Evolutionary conservation across 768 basidiomycete genomes (phyloP).

Genomic region (Hygrophorus russula): DNA sequence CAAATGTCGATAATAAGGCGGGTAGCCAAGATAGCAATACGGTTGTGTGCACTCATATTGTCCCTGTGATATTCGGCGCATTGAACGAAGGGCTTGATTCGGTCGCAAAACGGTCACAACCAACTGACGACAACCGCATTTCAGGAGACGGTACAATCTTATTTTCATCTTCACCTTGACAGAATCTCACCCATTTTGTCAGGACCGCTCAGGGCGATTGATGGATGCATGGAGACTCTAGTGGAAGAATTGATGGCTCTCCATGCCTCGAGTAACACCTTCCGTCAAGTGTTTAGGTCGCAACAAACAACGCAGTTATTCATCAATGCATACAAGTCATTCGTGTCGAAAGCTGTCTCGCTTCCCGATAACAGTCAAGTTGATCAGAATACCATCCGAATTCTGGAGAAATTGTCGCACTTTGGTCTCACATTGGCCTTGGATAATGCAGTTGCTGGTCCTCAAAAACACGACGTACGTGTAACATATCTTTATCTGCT

Average conservation of each 20-base stretch:
- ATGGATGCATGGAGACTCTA: conserved; percentile 41
- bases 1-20: conserved; percentile 12
- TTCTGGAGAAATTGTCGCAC: conserved; percentile 62
- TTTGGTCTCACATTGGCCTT: conserved; percentile 57
- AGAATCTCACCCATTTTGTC: conserved; percentile 7
- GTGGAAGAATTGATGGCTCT: conserved; percentile 60
- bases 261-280: conserved; percentile 51
- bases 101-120: conserved; percentile 25
- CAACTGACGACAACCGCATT: conserved; percentile 15
- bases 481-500: neutral
- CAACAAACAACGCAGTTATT: conserved; percentile 60
- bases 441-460: conserved; percentile 45
- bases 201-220: conserved; percentile 14
- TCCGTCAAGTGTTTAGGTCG: conserved; percentile 65
- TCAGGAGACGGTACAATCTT: conserved; percentile 16
- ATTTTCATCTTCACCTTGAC: conserved; percentile 6
- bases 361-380: conserved; percentile 16
- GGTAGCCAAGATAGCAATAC: conserved; percentile 14
- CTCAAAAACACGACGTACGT: conserved; percentile 67
- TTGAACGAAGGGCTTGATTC: conserved; percentile 44
- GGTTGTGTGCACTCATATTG: conserved; percentile 55
- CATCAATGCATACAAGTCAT: conserved; percentile 50
- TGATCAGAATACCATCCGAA: conserved; percentile 34
- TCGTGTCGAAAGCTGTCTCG: conserved; percentile 32
- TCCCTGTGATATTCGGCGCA: conserved; percentile 61